Evolutionary conservation across 805 yeast species (phyloP).

Genomic region (Candida sphagnicola): DNA sequence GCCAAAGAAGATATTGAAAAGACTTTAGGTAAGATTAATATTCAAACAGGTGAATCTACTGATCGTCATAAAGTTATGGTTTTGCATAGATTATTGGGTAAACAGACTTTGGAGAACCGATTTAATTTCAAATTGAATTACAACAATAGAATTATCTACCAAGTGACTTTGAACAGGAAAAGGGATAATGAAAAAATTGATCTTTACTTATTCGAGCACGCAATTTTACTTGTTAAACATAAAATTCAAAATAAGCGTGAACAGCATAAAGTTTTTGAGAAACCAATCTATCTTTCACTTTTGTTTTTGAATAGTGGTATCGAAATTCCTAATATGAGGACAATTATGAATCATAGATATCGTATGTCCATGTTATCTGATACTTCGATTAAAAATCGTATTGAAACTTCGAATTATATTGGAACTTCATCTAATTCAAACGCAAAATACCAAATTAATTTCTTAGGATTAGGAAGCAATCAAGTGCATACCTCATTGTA

Average conservation of each 20-base stretch:
- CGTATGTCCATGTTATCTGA: constrained; percentile 37
- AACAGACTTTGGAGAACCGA: constrained; percentile 80
- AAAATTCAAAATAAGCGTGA: constrained; percentile 88
- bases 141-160: constrained; percentile 76
- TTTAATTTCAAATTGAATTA: constrained; percentile 82
- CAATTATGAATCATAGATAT: constrained; percentile 33
- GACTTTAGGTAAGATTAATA: constrained; percentile 72
- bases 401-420: constrained; percentile 21
- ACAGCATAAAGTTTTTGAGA: constrained; percentile 84
- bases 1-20: constrained; percentile 75
- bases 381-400: constrained; percentile 23
- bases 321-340: constrained; percentile 62
- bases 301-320: constrained; percentile 72
- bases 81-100: constrained; percentile 48
- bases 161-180: constrained; percentile 65
- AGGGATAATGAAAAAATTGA: constrained; percentile 80
- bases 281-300: constrained; percentile 80
- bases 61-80: constrained; percentile 88
- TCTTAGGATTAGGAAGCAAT: constrained; percentile 50
- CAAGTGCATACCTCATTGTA: constrained; percentile 52
- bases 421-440: constrained; percentile 20
- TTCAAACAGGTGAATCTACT: constrained; percentile 89
- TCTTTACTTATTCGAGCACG: constrained; percentile 84
- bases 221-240: constrained; percentile 76
- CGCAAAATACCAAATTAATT: constrained; percentile 46